A percentile compares a stretch with the other conserved stretches of the same genome.
These are phyloP conservation scores for Priceomyces melissophilus DNA, from an alignment of 805 yeast genomes.

Conservation along the genomic window DNA sequence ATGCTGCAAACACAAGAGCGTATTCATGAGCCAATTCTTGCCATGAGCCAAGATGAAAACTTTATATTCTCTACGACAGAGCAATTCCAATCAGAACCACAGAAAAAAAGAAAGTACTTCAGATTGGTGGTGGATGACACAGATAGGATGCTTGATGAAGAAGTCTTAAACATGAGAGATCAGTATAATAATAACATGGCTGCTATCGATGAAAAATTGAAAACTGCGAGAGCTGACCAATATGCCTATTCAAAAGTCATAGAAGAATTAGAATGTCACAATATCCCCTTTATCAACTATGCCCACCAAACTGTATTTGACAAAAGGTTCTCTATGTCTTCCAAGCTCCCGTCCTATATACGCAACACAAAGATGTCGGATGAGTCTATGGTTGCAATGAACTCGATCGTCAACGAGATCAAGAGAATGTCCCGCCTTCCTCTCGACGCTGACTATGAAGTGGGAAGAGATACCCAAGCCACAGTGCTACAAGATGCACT, in stretches of 20 bases:
- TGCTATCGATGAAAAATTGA: too few species aligned
- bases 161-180: too few species aligned
- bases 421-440: conserved; percentile 3
- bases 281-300: conserved; percentile 1
- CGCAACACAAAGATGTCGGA: conserved; percentile 1
- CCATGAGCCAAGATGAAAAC: conserved; percentile 7
- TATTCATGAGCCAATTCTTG: conserved; percentile 1
- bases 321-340: neutral
- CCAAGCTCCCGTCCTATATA: conserved; percentile 1
- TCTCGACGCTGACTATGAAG: conserved; percentile 8
- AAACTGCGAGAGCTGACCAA: too few species aligned
- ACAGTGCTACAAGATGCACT: neutral
- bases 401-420: conserved; percentile 5
- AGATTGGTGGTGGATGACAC: conserved; percentile 4
- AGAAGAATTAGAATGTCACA: neutral
- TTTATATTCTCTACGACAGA: conserved; percentile 6
- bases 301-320: conserved; percentile 1
- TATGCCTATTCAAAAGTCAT: conserved; percentile 1
- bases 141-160: too few species aligned
- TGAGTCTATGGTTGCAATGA: conserved; percentile 2
- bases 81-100: neutral
- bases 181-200: too few species aligned
- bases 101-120: neutral
- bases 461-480: conserved; percentile 11
- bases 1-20: neutral